These are phyloP conservation scores for Aphanomyces euteiches DNA, from an alignment of 352 stramenopile genomes.

Conservation along the genomic window DNA sequence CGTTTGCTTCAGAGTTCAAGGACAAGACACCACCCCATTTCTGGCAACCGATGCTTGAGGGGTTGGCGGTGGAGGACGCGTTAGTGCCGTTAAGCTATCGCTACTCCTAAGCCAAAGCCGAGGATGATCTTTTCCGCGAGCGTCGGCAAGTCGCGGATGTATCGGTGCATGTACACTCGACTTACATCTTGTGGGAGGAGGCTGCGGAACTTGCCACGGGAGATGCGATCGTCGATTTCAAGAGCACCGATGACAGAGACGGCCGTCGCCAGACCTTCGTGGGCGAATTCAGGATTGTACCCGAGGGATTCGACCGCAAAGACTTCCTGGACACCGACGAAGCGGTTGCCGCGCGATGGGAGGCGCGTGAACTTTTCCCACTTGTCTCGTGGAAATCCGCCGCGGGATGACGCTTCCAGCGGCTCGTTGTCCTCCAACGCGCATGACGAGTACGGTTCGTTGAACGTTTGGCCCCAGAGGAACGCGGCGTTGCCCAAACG, in stretches of 20 bases:
- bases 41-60: too few relatives aligned
- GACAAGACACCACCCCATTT: too few relatives aligned
- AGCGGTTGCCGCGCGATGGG: not conserved
- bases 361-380: not conserved
- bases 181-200: not conserved
- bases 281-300: not conserved
- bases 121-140: too few relatives aligned
- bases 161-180: not conserved
- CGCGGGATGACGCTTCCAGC: not conserved
- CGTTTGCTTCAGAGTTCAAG: too few relatives aligned
- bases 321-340: not conserved
- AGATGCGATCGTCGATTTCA: not conserved
- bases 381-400: not conserved
- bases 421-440: not conserved
- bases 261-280: not conserved
- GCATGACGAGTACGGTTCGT: not conserved
- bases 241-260: not conserved
- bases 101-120: too few relatives aligned
- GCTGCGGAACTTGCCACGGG: not conserved
- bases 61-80: too few relatives aligned
- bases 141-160: not conserved
- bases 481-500: not conserved
- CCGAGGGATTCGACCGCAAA: not conserved
- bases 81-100: too few relatives aligned
- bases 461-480: not conserved